Conservation (phyloP, 805 yeast species). For the Pichia scutulata region DNA sequence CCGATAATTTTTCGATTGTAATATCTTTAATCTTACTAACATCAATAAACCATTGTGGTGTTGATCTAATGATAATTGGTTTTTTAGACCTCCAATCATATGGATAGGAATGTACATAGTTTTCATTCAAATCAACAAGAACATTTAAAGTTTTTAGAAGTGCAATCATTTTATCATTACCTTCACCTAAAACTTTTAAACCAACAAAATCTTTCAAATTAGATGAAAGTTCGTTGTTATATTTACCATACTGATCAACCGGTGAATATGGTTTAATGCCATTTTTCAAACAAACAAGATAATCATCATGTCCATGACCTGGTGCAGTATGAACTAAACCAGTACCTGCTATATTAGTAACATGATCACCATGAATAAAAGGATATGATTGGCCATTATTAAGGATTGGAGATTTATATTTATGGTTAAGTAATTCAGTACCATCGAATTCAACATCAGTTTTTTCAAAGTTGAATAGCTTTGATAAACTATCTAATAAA, state of each 20-base stretch:
- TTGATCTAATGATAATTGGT: conserved; percentile 90
- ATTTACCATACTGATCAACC: conserved; percentile 70
- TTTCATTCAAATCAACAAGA: conserved; percentile 40
- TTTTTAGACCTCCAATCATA: conserved; percentile 96
- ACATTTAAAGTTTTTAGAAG: conserved; percentile 36
- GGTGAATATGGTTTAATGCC: conserved; percentile 62
- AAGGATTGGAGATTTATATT: conserved; percentile 51
- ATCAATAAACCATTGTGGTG: conserved; percentile 96
- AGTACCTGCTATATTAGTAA: conserved; percentile 75
- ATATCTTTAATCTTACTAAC: conserved; percentile 61
- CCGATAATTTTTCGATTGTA: conserved; percentile 51
- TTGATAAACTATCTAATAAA: conserved; percentile 27
- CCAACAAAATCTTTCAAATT: conserved; percentile 42
- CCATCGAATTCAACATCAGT: conserved; percentile 34
- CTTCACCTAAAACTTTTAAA: conserved; percentile 53
- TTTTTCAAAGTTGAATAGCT: conserved; percentile 12
- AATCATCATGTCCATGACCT: conserved; percentile 96
- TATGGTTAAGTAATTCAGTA: conserved; percentile 28
- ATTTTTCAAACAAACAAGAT: conserved; percentile 53
- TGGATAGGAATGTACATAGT: conserved; percentile 79
- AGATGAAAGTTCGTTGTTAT: conserved; percentile 42
- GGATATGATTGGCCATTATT: conserved; percentile 38
- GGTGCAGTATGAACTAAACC: conserved; percentile 97
- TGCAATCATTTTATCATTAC: conserved; percentile 40
- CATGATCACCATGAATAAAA: conserved; percentile 73